Evolutionary conservation across 2,329 filamentous ascomycete genomes (phyloP).

Genomic region (Paracorniculantispora psalliotae): DNA sequence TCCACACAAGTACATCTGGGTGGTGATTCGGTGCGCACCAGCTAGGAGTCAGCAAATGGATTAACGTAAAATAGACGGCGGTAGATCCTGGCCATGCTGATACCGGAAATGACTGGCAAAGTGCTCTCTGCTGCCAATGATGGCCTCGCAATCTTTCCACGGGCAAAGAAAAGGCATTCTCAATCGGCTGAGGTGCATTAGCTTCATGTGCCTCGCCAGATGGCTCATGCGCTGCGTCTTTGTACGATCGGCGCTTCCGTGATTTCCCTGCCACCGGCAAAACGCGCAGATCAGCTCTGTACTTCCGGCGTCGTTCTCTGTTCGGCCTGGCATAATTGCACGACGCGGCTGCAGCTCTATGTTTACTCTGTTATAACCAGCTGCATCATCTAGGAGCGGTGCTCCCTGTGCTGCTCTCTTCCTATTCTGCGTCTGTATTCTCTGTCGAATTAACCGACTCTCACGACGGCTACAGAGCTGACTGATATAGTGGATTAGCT

Average conservation of each 20-base stretch:
- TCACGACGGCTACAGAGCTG: constrained; percentile 18
- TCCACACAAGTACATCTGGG: too few relatives aligned
- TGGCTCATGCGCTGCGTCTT: neutral
- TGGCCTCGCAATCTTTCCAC: neutral
- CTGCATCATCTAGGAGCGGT: neutral
- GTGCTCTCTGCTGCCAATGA: neutral
- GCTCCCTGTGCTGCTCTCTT: neutral
- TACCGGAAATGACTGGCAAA: neutral
- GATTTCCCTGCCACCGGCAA: neutral
- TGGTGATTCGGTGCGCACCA: too few relatives aligned
- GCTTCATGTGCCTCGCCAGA: neutral
- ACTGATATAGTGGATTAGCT: constrained; percentile 17
- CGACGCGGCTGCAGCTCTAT: neutral
- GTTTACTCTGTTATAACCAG: neutral
- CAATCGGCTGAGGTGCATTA: neutral
- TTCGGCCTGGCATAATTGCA: neutral
- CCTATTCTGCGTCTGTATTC: neutral
- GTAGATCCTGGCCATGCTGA: neutral
- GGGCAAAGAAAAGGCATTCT: neutral
- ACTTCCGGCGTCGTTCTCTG: neutral
- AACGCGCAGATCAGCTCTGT: neutral
- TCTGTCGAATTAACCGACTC: constrained; percentile 14
- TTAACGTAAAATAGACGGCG: neutral
- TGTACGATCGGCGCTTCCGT: neutral
- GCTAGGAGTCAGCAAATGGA: too few relatives aligned